phyloP scores from a whole-genome alignment of 495 filamentous ascomycete genomes.

The Halenospora varia region DNA sequence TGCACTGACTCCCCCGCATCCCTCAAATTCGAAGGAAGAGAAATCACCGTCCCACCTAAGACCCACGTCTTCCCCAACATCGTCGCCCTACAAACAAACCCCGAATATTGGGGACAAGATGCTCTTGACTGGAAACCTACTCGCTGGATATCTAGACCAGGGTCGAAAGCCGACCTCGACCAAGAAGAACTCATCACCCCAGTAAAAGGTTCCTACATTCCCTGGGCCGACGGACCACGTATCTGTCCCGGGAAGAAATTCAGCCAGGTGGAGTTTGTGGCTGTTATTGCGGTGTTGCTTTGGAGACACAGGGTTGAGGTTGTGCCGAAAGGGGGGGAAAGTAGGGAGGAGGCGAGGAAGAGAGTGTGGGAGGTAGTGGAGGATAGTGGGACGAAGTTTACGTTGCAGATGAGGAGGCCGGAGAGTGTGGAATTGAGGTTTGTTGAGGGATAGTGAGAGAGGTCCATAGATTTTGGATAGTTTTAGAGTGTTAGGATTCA shows the following conservation, averaged over 20 bases:
- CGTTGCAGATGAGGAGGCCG: slow-evolving; percentile 39
- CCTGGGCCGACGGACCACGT: slow-evolving; percentile 44
- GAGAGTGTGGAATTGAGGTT: slow-evolving; percentile 28
- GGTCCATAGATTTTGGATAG: too few relatives aligned
- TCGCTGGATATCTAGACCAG: too few relatives aligned
- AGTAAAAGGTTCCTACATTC: slow-evolving; percentile 35
- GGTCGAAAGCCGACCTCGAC: too few relatives aligned
- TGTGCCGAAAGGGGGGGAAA: slow-evolving; percentile 27
- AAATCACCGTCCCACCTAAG: slow-evolving; percentile 27
- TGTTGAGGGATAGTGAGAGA: not conserved
- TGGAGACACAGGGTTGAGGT: slow-evolving; percentile 31
- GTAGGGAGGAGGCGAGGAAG: slow-evolving; percentile 23
- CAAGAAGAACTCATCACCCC: slow-evolving; percentile 29
- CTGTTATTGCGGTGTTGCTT: slow-evolving; percentile 40
- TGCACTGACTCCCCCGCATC: slow-evolving; percentile 27
- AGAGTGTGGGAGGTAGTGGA: slow-evolving; percentile 30
- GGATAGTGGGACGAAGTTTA: slow-evolving; percentile 31
- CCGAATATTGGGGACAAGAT: slow-evolving; percentile 29
- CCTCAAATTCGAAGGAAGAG: slow-evolving; percentile 20
- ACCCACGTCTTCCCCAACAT: slow-evolving; percentile 29
- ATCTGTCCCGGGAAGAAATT: slow-evolving; percentile 49
- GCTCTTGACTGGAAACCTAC: slow-evolving; percentile 31
- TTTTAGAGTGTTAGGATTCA: too few relatives aligned
- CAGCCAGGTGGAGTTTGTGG: slow-evolving; percentile 51
- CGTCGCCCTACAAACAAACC: slow-evolving; percentile 22